These are phyloP conservation scores for Pilaira anomala DNA, from an alignment of 192 early-diverging fungal genomes.

Conservation along the genomic window DNA sequence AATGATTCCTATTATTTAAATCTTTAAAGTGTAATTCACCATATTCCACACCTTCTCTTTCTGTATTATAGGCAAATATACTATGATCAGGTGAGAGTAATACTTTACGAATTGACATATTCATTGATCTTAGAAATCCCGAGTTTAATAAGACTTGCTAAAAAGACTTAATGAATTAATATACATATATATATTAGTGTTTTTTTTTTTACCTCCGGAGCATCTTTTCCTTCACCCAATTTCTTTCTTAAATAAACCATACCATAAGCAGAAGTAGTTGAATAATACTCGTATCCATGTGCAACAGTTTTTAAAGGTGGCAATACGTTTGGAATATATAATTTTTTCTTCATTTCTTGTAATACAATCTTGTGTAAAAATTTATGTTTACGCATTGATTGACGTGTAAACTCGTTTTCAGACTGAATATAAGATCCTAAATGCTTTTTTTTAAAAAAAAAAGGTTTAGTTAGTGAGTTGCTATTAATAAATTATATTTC, in stretches of 20 bases:
- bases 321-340: constrained; percentile 37
- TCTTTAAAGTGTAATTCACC: constrained; percentile 52
- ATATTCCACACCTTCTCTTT: constrained; percentile 51
- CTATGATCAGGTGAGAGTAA: constrained; percentile 50
- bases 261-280: constrained; percentile 43
- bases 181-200: background rate
- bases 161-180: background rate
- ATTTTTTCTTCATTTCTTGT: constrained; percentile 53
- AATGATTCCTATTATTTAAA: constrained; percentile 31
- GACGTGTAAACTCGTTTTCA: constrained; percentile 48
- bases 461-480: background rate
- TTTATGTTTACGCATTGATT: constrained; percentile 16
- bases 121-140: constrained; percentile 42
- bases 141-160: constrained; percentile 54
- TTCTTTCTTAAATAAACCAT: constrained; percentile 49
- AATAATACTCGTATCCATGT: constrained; percentile 54
- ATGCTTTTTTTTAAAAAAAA: constrained; percentile 27
- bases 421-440: constrained; percentile 44
- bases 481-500: background rate
- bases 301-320: constrained; percentile 46
- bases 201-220: constrained; percentile 39
- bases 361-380: constrained; percentile 13
- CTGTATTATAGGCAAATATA: constrained; percentile 50
- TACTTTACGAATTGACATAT: constrained; percentile 46
- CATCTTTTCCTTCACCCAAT: constrained; percentile 31